Percentiles rank a stretch among this genome's conserved stretches.
Conservation (phyloP, 805 yeast species). For the Candida montana region DNA sequence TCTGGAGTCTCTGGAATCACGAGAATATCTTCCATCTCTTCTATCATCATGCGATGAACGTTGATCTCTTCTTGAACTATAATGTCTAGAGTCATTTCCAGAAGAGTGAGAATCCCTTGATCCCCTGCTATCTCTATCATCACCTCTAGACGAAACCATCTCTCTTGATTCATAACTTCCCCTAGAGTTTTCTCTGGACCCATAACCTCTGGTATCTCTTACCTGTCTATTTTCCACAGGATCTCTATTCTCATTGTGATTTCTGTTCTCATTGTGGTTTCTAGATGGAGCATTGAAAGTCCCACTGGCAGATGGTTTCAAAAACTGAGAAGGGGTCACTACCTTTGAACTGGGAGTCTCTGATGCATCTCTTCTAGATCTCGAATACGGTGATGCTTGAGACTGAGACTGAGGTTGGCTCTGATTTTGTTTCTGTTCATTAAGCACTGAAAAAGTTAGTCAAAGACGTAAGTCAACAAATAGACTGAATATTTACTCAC, state of each 20-base stretch:
- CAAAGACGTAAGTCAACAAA: neutral
- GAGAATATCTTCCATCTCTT: constrained; percentile 1
- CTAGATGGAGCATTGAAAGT: neutral
- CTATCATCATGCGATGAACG: neutral
- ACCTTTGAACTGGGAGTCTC: no score
- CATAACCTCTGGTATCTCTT: neutral
- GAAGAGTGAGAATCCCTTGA: neutral
- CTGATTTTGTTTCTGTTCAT: constrained; percentile 9
- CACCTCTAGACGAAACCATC: constrained; percentile 1
- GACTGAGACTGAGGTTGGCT: neutral
- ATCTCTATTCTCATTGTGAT: no score
- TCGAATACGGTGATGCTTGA: constrained; percentile 5
- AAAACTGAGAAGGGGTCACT: no score
- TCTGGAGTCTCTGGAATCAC: constrained; percentile 3
- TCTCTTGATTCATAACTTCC: neutral
- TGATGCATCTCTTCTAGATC: constrained; percentile 10
- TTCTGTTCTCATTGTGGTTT: no score
- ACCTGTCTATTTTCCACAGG: no score
- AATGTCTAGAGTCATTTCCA: constrained; percentile 1
- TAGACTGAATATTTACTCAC: constrained; percentile 10
- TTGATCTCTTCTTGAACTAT: neutral
- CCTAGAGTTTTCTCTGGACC: neutral
- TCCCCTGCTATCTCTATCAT: constrained; percentile 1
- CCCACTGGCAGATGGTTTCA: constrained; percentile 3
- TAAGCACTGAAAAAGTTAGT: constrained; percentile 9